Percentiles rank a stretch among this genome's conserved stretches.
Conservation (phyloP, 2,329 filamentous ascomycete species). For the Colletotrichum sp. region DNA sequence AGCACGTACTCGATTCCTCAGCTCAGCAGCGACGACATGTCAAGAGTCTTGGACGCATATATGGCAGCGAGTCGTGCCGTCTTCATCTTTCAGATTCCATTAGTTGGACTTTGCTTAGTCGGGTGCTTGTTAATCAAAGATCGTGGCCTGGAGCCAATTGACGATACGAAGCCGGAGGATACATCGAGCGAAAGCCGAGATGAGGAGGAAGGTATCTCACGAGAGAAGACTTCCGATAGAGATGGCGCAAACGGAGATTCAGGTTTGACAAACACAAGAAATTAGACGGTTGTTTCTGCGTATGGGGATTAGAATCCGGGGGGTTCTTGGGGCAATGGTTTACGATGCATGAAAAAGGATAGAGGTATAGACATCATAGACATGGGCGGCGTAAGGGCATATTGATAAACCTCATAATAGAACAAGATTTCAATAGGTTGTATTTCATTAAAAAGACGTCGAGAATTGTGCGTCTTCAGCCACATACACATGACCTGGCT, state of each 20-base stretch:
- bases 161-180: neutral
- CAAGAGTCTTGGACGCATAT: slow-evolving; percentile 44
- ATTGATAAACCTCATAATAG: neutral
- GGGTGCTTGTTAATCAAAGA: slow-evolving; percentile 58
- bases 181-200: neutral
- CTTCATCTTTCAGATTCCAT: slow-evolving; percentile 60
- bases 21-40: slow-evolving; percentile 5
- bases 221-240: neutral
- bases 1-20: slow-evolving; percentile 32
- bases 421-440: neutral
- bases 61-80: slow-evolving; percentile 58
- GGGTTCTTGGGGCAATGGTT: neutral
- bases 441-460: neutral
- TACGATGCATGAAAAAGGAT: neutral
- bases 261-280: neutral
- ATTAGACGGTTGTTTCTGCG: neutral
- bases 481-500: neutral
- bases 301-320: neutral
- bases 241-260: neutral
- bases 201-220: neutral
- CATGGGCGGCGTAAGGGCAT: neutral
- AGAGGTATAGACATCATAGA: neutral
- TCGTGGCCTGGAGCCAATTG: slow-evolving; percentile 43
- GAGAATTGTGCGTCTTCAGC: neutral
- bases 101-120: slow-evolving; percentile 56